Percentiles rank a stretch among this genome's conserved stretches.
These are phyloP conservation scores for Lablab purpureus DNA, from an alignment of 306 rosid genomes.

Conservation along the genomic window DNA sequence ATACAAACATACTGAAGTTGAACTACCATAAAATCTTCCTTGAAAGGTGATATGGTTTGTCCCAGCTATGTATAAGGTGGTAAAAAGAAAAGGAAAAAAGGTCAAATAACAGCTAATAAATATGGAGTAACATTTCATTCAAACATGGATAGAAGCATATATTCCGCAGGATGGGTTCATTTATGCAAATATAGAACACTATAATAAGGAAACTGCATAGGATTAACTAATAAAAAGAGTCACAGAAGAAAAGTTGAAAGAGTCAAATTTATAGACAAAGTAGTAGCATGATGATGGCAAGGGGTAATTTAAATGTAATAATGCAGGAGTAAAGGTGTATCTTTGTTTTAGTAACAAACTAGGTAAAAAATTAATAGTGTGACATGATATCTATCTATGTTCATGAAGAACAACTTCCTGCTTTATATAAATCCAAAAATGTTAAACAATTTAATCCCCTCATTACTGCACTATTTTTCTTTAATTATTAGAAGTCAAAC, in stretches of 20 bases:
- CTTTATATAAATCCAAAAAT: not conserved
- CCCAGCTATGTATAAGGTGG: conserved; percentile 52
- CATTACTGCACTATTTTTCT: not conserved
- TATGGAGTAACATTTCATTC: conserved; percentile 11
- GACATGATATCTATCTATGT: not conserved
- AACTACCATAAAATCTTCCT: conserved; percentile 68
- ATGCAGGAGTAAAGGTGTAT: no score
- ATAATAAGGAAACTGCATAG: not conserved
- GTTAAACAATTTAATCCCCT: not conserved
- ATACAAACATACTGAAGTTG: conserved; percentile 64
- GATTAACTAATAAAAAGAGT: not conserved
- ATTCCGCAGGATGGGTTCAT: not conserved
- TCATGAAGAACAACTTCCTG: not conserved
- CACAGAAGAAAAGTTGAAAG: not conserved
- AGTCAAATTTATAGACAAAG: no score
- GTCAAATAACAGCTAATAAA: conserved; percentile 35
- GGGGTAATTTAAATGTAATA: no score
- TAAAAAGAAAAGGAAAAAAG: conserved; percentile 31
- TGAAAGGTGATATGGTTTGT: conserved; percentile 49
- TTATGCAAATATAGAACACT: not conserved
- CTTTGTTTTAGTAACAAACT: no score
- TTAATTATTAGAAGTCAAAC: not conserved
- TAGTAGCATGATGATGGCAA: no score
- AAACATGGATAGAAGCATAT: conserved; percentile 17
- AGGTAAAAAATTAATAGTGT: not conserved